A percentile compares a stretch with the other conserved stretches of the same genome.
Evolutionary conservation across 1,284 basidiomycete species (phyloP).

Genomic region (Apiotrichum mycotoxinovorans): DNA sequence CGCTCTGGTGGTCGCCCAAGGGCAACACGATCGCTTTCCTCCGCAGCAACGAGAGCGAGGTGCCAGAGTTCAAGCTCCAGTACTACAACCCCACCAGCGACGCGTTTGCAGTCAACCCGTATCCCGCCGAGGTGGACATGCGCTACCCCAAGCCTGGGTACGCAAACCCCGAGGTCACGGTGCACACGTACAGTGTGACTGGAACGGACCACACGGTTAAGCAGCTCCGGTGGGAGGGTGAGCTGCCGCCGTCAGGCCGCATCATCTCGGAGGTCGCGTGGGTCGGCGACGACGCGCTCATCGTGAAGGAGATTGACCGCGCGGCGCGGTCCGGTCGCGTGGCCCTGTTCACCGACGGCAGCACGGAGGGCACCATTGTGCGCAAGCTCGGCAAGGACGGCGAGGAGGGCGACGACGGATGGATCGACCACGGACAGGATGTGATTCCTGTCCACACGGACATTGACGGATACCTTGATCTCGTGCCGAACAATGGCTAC

Average conservation of each 20-base stretch:
- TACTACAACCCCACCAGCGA: constrained; percentile 81
- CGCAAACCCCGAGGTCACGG: constrained; percentile 77
- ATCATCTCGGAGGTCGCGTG: constrained; percentile 80
- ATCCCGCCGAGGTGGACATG: constrained; percentile 73
- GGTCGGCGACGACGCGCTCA: constrained; percentile 70
- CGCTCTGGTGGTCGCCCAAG: constrained; percentile 89
- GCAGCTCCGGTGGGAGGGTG: constrained; percentile 64
- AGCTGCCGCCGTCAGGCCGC: constrained; percentile 61
- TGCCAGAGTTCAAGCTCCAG: constrained; percentile 80
- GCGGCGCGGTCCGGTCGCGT: constrained; percentile 74
- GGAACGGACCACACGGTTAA: constrained; percentile 51
- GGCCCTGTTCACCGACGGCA: constrained; percentile 62
- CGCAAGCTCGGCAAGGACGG: constrained; percentile 71
- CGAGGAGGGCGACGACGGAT: constrained; percentile 83
- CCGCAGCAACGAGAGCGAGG: constrained; percentile 78
- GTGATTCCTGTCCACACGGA: constrained; percentile 49
- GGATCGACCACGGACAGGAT: constrained; percentile 67
- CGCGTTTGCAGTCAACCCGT: constrained; percentile 67
- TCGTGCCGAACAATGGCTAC: constrained; percentile 78
- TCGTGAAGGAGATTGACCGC: constrained; percentile 83
- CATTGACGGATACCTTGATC: constrained; percentile 72
- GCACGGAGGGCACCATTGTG: constrained; percentile 59
- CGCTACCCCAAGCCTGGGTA: constrained; percentile 69
- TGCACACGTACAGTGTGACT: constrained; percentile 78
- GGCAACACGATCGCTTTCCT: constrained; percentile 78